Evolutionary conservation across 2,329 filamentous ascomycete species (phyloP).

Genomic region (Magnaporthiopsis rhizophila): DNA sequence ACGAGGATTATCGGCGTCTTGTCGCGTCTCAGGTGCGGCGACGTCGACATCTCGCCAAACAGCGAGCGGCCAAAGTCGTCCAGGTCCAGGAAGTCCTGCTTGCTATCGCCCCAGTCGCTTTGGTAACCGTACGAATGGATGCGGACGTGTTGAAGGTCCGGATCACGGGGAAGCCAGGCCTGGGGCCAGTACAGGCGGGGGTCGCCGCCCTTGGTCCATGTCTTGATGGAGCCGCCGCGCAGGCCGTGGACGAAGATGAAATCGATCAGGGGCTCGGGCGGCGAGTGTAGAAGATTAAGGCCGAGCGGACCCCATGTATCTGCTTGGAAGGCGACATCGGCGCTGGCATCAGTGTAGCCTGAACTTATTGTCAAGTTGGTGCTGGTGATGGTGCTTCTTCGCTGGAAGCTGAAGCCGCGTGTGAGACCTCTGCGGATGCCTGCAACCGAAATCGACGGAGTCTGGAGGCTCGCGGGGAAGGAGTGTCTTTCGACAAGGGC

Average conservation of each 20-base stretch:
- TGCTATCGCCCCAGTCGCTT: conserved; percentile 18
- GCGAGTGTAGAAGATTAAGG: conserved; percentile 10
- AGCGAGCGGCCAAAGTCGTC: conserved; percentile 26
- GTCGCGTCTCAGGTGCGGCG: conserved; percentile 13
- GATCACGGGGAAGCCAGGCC: conserved; percentile 24
- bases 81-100: conserved; percentile 19
- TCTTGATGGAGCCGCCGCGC: conserved; percentile 26
- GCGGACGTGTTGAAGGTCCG: conserved; percentile 22
- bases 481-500: no score
- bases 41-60: conserved; percentile 21
- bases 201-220: conserved; percentile 25
- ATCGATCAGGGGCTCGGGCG: conserved; percentile 12
- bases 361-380: no score
- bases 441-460: no score
- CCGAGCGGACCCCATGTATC: not conserved
- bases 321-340: no score
- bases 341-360: no score
- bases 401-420: no score
- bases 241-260: conserved; percentile 33
- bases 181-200: conserved; percentile 27
- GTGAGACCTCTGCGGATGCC: no score
- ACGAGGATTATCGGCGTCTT: conserved; percentile 31
- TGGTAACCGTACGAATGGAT: conserved; percentile 29
- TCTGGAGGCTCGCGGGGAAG: no score
- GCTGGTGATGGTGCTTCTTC: no score